Evolutionary conservation across 352 stramenopile genomes (phyloP).

Genomic region (Pilasporangium apinafurcum): DNA sequence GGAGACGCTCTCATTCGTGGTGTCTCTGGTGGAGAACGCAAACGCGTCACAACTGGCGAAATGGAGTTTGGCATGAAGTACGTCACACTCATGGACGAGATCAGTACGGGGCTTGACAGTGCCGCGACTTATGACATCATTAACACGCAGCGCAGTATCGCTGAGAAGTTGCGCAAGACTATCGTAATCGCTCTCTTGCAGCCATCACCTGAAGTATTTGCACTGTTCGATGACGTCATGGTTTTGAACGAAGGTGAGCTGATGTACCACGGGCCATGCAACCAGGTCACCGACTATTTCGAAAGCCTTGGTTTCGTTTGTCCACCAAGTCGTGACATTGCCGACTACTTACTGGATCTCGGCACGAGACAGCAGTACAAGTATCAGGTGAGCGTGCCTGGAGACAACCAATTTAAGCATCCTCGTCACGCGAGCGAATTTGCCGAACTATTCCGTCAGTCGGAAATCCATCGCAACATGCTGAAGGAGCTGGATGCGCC

Average conservation of each 20-base stretch:
- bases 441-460: conserved; percentile 19
- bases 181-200: conserved; percentile 65
- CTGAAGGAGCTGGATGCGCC: conserved; percentile 17
- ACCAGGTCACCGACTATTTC: conserved; percentile 11
- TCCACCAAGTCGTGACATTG: conserved; percentile 6
- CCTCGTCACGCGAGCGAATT: conserved; percentile 25
- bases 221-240: conserved; percentile 88
- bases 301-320: conserved; percentile 13
- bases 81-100: conserved; percentile 86
- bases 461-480: conserved; percentile 20
- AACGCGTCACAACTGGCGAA: conserved; percentile 66
- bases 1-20: conserved; percentile 45
- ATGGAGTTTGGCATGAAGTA: conserved; percentile 78
- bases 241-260: conserved; percentile 39
- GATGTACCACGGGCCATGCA: conserved; percentile 13
- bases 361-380: conserved; percentile 10
- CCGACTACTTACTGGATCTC: conserved; percentile 19
- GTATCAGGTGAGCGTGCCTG: conserved; percentile 4
- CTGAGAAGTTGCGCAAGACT: conserved; percentile 21
- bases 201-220: conserved; percentile 84
- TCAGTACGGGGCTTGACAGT: conserved; percentile 89
- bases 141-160: conserved; percentile 41
- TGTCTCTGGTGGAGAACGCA: conserved; percentile 57
- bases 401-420: no score
- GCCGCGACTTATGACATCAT: conserved; percentile 90